A percentile compares a stretch with the other conserved stretches of the same genome.
These are phyloP conservation scores for Euphorbia tirucalli DNA, from an alignment of 345 rosid genomes.

Conservation along the genomic window DNA sequence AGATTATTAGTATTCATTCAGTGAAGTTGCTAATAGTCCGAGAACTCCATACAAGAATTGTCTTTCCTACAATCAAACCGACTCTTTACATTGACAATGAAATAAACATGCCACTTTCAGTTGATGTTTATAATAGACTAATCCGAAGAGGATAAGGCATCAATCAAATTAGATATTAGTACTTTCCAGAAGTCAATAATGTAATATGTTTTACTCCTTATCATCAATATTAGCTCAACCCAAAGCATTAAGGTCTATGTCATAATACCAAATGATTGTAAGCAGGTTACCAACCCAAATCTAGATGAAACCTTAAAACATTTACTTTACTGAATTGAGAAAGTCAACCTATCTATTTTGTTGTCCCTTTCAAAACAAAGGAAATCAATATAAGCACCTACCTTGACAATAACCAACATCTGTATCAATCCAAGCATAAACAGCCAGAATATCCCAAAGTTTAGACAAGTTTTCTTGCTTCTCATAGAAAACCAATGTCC, in stretches of 20 bases:
- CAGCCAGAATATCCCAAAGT: constrained; percentile 94
- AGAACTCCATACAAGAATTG: too few relatives aligned
- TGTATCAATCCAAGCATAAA: constrained; percentile 91
- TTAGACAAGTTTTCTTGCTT: constrained; percentile 82
- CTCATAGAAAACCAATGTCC: constrained; percentile 84
- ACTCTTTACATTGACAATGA: neutral
- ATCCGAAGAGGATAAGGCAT: neutral
- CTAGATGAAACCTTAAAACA: neutral
- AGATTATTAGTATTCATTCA: too few relatives aligned
- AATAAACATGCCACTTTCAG: neutral
- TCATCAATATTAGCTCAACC: neutral
- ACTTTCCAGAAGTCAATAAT: constrained; percentile 1
- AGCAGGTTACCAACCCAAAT: neutral
- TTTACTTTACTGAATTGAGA: neutral
- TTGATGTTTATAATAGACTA: neutral
- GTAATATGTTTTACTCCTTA: neutral
- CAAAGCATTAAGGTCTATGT: neutral
- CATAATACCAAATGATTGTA: neutral
- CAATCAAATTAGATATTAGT: neutral
- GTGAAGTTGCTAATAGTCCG: too few relatives aligned
- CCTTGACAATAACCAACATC: constrained; percentile 99
- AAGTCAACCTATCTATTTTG: neutral
- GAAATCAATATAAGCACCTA: constrained; percentile 21
- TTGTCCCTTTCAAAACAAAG: neutral
- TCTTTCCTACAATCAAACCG: neutral